Evolutionary conservation across 2,329 filamentous ascomycete species (phyloP).

Genomic region (Aureobasidium mangrovei): DNA sequence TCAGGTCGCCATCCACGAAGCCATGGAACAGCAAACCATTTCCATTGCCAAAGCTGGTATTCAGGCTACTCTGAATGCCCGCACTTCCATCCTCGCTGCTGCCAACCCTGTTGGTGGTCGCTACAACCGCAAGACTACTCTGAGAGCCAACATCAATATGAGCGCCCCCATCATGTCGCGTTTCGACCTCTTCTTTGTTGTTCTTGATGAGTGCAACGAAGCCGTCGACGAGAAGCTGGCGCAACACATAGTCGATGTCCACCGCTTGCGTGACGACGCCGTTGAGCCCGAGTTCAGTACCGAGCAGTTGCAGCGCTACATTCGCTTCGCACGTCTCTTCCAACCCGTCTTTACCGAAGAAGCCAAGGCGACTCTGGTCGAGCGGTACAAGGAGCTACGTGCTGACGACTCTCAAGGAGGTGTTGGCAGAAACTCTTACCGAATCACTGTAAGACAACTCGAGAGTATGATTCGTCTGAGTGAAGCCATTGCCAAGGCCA

Average conservation of each 20-base stretch:
- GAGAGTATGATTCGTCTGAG: conserved; percentile 92
- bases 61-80: conserved; percentile 90
- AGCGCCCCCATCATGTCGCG: conserved; percentile 98
- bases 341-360: conserved; percentile 84
- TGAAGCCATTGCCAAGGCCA: conserved; percentile 97
- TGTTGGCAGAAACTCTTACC: conserved; percentile 88
- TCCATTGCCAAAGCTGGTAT: conserved; percentile 98
- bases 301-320: conserved; percentile 92
- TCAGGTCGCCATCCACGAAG: conserved; percentile 98
- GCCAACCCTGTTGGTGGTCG: conserved; percentile 92
- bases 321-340: conserved; percentile 92
- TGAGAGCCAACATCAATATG: conserved; percentile 96
- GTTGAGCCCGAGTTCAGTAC: conserved; percentile 91
- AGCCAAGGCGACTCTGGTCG: conserved; percentile 74
- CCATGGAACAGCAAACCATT: conserved; percentile 99
- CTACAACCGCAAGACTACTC: conserved; percentile 93
- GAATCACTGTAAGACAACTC: conserved; percentile 92
- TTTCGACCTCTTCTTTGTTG: conserved; percentile 97
- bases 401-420: conserved; percentile 91
- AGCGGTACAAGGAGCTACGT: conserved; percentile 91
- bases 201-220: conserved; percentile 95
- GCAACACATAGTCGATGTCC: conserved; percentile 87
- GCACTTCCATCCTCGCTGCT: conserved; percentile 89
- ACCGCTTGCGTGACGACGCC: conserved; percentile 85
- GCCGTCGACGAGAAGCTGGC: conserved; percentile 81